Conservation (phyloP, 148 eudicot species). For the Euryodendron excelsum region DNA sequence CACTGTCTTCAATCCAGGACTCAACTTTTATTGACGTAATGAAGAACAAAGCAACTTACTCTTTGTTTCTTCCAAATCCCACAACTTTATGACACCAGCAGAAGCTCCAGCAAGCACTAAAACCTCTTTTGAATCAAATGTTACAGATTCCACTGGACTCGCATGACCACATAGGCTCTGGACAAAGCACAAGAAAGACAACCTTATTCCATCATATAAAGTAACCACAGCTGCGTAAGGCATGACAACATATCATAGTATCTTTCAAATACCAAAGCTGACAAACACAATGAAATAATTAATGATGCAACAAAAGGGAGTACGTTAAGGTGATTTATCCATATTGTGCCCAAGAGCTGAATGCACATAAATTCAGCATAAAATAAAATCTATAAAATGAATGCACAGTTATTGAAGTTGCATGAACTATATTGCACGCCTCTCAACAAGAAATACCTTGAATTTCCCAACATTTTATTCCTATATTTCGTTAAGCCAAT, state of each 20-base stretch:
- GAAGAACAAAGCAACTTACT: conserved; percentile 48
- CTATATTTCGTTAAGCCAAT: neutral
- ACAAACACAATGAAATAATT: neutral
- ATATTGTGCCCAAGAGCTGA: neutral
- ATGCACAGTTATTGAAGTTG: neutral
- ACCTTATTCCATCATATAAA: conserved; percentile 6
- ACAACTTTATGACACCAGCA: conserved; percentile 79
- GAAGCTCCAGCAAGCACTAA: conserved; percentile 92
- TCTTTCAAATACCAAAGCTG: neutral
- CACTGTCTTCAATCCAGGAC: neutral
- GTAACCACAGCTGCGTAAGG: neutral
- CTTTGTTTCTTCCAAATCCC: conserved; percentile 93
- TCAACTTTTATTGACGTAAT: neutral
- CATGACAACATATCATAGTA: conserved; percentile 1
- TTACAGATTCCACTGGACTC: conserved; percentile 84
- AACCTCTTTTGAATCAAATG: conserved; percentile 72
- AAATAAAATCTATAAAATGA: neutral
- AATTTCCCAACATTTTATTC: neutral
- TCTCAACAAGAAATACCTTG: neutral
- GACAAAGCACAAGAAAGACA: conserved; percentile 21
- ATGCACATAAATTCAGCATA: neutral
- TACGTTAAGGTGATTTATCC: neutral
- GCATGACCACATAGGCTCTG: conserved; percentile 96
- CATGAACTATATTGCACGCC: neutral
- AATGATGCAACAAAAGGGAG: neutral